Evolutionary conservation across 306 rosid genomes (phyloP), one percentile per base, ranked within the genome.

Genomic region (Myrica gale): DNA sequence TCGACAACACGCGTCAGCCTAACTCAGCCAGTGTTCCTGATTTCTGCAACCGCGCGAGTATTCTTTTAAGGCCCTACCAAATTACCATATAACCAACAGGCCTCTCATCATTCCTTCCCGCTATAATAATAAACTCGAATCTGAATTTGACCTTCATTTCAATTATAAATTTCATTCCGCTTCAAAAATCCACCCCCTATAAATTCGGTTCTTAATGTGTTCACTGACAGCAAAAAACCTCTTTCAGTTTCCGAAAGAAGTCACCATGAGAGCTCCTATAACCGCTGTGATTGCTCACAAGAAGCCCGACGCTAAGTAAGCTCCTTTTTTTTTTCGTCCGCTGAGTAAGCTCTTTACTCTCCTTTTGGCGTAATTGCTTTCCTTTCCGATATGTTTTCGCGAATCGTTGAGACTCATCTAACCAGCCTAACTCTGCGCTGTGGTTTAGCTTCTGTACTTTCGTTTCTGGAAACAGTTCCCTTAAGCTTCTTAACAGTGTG

Each of bases 241-340:
- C 10, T 7, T 57, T 57, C 39, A 57, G 39, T 57, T 57, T n/a
- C 21, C 62, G 12, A 10, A 57, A 57, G 21, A 9, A 9, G 10
- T 4, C 82, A 58, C 74, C 76, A 82, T 74, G 82, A 74, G 77
- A 78, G 71, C 70, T 58, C 77, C 63, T 11, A 78, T 52, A 45
- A 45, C 42, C 43, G 70, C 77, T 56, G 76, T 70, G 43, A 43
- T 69, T 76, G 54, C 80, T 78, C 63, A 20, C 58, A 78, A 82
- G 72, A 82, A 74, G 77, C 82, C 77, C 41, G 56, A 51, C 23
- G 17, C 57, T 19, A 74, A 69, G 85, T 82, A 77, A 78, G 39
- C 26, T 78, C 16, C 12, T 13, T 13, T 10, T 2, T 48, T 26
- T 26, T 26, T 26, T 26, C 1, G 26, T 0, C 32, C 2, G 32